Conservation (phyloP, 2,329 filamentous ascomycete genomes). For the Paecilomyces sp. region DNA sequence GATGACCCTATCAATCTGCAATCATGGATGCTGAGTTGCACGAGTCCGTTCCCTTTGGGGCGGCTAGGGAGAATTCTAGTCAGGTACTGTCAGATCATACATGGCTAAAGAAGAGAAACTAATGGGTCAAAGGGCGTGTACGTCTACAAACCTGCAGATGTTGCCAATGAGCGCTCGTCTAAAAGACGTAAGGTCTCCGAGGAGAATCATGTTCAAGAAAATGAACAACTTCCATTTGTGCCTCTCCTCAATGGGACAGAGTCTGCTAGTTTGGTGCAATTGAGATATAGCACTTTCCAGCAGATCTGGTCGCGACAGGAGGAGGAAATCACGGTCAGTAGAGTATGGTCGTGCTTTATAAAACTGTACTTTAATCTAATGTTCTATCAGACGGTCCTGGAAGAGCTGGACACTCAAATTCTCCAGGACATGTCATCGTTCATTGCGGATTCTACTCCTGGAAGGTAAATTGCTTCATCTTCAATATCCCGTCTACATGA, state of each 20-base stretch:
- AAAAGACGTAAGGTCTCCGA: slow-evolving; percentile 53
- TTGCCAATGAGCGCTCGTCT: slow-evolving; percentile 37
- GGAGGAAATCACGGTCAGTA: slow-evolving; percentile 29
- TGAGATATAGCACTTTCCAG: slow-evolving; percentile 31
- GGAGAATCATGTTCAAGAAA: slow-evolving; percentile 10
- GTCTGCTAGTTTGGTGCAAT: slow-evolving; percentile 18
- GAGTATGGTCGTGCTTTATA: background rate
- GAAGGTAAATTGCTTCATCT: slow-evolving; percentile 22
- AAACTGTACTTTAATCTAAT: slow-evolving; percentile 6
- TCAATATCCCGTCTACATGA: background rate
- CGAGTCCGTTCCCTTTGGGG: background rate
- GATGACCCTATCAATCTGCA: background rate
- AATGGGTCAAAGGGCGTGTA: slow-evolving; percentile 49
- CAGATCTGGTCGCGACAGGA: slow-evolving; percentile 33
- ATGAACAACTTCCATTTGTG: slow-evolving; percentile 23
- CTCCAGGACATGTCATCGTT: slow-evolving; percentile 31
- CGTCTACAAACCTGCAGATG: slow-evolving; percentile 49
- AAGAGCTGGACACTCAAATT: slow-evolving; percentile 33
- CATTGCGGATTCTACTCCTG: slow-evolving; percentile 24
- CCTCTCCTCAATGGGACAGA: slow-evolving; percentile 35
- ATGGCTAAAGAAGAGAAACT: slow-evolving; percentile 6
- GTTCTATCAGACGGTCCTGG: slow-evolving; percentile 22
- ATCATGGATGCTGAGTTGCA: background rate
- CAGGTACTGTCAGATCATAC: background rate
- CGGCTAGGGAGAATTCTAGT: background rate